Evolutionary conservation across 2,329 filamentous ascomycete species (phyloP).

Genomic region (Lithohypha guttulata): DNA sequence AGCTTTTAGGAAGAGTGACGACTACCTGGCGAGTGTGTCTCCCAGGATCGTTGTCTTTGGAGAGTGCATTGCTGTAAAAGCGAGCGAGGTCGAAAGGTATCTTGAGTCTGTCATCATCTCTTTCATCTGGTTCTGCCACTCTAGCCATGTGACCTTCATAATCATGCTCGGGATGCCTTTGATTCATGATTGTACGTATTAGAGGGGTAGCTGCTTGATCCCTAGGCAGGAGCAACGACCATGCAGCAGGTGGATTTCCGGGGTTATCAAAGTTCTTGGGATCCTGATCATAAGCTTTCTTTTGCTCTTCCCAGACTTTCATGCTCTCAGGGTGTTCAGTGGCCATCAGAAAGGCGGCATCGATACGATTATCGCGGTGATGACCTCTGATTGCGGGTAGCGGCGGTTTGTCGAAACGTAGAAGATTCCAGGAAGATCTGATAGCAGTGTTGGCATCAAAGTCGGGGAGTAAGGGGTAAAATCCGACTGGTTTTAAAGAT

Average conservation of each 20-base stretch:
- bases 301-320: conserved; percentile 39
- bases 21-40: conserved; percentile 47
- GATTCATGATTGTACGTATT: conserved; percentile 47
- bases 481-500: conserved; percentile 46
- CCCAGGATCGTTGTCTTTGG: conserved; percentile 26
- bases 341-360: conserved; percentile 47
- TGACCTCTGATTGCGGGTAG: conserved; percentile 34
- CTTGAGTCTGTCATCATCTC: conserved; percentile 30
- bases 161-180: conserved; percentile 43
- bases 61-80: conserved; percentile 47
- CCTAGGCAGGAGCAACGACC: conserved; percentile 49
- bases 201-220: conserved; percentile 36
- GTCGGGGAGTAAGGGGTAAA: conserved; percentile 52
- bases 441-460: conserved; percentile 49
- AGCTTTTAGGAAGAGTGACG: conserved; percentile 35
- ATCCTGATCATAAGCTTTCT: conserved; percentile 38
- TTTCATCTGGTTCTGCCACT: conserved; percentile 25
- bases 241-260: conserved; percentile 45
- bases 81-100: conserved; percentile 39
- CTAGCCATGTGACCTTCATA: conserved; percentile 38
- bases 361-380: conserved; percentile 49
- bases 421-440: conserved; percentile 45
- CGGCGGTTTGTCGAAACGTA: conserved; percentile 53
- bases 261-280: conserved; percentile 41
- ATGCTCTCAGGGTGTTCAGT: conserved; percentile 38